phyloP scores from a whole-genome alignment of 805 yeast species.

The Debaryomyces hansenii region DNA sequence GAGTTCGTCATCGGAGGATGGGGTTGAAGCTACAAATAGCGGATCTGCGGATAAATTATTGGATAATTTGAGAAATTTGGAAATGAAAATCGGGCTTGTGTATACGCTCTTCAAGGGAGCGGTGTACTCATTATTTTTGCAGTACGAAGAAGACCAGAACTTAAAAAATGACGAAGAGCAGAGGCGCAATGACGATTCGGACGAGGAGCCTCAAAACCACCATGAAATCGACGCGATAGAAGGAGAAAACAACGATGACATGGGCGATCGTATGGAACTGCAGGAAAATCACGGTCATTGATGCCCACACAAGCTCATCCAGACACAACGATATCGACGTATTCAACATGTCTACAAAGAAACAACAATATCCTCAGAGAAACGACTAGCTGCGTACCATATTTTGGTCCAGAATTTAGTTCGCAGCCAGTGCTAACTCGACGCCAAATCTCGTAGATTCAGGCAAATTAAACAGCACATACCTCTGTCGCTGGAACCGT shows the following conservation, averaged over 20 bases:
- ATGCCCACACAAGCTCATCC: too few species aligned
- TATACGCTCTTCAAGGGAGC: conserved; percentile 69
- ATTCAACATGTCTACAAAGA: too few species aligned
- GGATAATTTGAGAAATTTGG: conserved; percentile 58
- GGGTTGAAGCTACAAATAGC: conserved; percentile 1
- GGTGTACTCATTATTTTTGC: conserved; percentile 62
- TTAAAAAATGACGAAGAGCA: conserved; percentile 5
- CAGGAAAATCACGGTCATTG: neutral
- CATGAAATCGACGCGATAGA: neutral
- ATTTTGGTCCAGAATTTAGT: too few species aligned
- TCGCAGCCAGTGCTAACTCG: too few species aligned
- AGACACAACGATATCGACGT: too few species aligned
- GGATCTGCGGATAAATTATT: conserved; percentile 31
- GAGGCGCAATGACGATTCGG: conserved; percentile 5
- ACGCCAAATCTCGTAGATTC: too few species aligned
- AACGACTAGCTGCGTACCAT: too few species aligned
- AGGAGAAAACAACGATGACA: neutral
- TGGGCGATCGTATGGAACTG: neutral
- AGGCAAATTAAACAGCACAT: too few species aligned
- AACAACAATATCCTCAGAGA: too few species aligned
- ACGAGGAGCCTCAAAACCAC: conserved; percentile 2
- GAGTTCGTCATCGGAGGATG: conserved; percentile 5
- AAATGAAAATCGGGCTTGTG: conserved; percentile 61
- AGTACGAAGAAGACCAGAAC: conserved; percentile 35
- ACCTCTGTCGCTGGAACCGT: too few species aligned